A percentile compares a stretch with the other conserved stretches of the same genome.
Evolutionary conservation across 129 eudicot species (phyloP).

Genomic region (Lonicera japonica): DNA sequence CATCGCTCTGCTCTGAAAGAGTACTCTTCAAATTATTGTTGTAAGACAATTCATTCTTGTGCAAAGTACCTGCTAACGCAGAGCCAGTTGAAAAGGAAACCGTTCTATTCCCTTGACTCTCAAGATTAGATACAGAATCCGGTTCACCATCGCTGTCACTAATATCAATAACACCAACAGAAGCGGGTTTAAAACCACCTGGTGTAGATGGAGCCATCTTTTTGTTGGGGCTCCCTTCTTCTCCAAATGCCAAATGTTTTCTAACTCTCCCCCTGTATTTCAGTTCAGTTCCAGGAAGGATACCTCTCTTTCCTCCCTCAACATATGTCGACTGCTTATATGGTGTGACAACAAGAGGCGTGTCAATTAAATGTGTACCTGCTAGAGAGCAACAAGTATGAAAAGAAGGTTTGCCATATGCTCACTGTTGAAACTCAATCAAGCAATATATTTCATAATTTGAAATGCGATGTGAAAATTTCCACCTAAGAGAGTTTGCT

Average conservation of each 20-base stretch:
- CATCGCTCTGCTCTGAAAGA: slow-evolving; percentile 16
- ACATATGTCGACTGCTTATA: neutral
- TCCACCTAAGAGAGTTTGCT: neutral
- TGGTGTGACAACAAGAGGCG: slow-evolving; percentile 11
- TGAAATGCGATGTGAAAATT: neutral
- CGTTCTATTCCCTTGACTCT: slow-evolving; percentile 3
- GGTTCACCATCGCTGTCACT: slow-evolving; percentile 49
- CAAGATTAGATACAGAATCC: slow-evolving; percentile 1
- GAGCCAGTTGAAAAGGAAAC: slow-evolving; percentile 9
- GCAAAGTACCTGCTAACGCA: slow-evolving; percentile 2
- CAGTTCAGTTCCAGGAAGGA: slow-evolving; percentile 1
- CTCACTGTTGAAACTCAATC: neutral
- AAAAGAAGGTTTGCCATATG: neutral
- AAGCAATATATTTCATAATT: neutral
- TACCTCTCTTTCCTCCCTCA: slow-evolving; percentile 7
- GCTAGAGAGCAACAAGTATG: neutral
- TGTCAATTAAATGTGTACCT: slow-evolving; percentile 19
- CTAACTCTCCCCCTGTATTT: slow-evolving; percentile 16
- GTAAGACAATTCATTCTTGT: neutral
- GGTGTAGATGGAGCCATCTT: slow-evolving; percentile 59
- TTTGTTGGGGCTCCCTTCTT: slow-evolving; percentile 26
- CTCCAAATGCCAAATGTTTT: slow-evolving; percentile 31
- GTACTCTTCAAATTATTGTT: neutral
- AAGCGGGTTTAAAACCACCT: slow-evolving; percentile 26
- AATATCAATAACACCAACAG: slow-evolving; percentile 28